Base-by-base conservation (phyloP, 2,329 filamentous ascomycete genomes). In the Biscogniauxia marginata region DNA sequence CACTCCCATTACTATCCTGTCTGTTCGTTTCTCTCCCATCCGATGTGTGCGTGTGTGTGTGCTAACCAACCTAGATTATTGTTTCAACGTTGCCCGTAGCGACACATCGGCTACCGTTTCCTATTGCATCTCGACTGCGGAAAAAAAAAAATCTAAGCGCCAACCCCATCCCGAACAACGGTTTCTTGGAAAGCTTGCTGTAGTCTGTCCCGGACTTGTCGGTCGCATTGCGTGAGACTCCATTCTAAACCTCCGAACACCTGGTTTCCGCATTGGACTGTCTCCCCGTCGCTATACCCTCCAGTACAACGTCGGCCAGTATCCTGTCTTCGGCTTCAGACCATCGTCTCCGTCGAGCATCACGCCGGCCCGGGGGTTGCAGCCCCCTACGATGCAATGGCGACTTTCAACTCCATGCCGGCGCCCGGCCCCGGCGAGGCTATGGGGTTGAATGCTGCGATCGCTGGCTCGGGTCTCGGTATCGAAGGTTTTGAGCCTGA, bases 401-500 rank as follows among this genome's bases (percentile, higher is more conserved):
- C 81, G 63, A 76, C 77, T 67, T 85, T 78, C 76, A 84, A 82
- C 72, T 76, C 80, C 69, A 80, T 84, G 75, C 74, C 79, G 73
- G 75, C 74, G 67, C 75, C 75, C 65, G 73, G 76, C 58, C 70
- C 74, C 60, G 73, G 70, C 67, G 78, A 82, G 62, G 67, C 72
- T 61, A 77, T 83, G 71, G 72, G 71, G 60, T 70, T 84, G 70
- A 78, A 76, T 60, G 66, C 66, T 47, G 58, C 67, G 46, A 67
- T 69, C 73, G 72, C 50, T 70, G 74, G 56, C 54, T 61, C 64
- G 24, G 67, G 68, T 34, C 71, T 82, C 63, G 70, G 70, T 19
- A 79, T 84, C 64, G 80, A 81, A 21, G 73, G 74, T 16, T 84
- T 84, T 61, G 79, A 83, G 49, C 73, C 76, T 44, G 79, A 82